Evolutionary conservation across 2,329 filamentous ascomycete genomes (phyloP).

Genomic region (Chaetomium sp.): DNA sequence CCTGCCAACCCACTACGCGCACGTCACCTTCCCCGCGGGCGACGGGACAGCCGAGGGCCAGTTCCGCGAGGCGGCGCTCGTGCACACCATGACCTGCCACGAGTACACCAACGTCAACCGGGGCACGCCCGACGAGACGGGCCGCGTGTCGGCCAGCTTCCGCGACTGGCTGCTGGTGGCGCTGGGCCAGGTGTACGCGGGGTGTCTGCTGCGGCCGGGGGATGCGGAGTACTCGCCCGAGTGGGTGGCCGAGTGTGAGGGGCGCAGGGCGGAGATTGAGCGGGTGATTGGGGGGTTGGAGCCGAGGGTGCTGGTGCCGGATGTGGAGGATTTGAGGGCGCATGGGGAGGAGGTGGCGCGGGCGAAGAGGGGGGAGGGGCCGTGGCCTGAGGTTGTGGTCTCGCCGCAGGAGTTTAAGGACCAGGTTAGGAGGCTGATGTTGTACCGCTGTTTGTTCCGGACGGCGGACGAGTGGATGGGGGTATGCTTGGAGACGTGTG

Average conservation of each 20-base stretch:
- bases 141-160: background rate
- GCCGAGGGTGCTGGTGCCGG: slow-evolving; percentile 1
- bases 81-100: slow-evolving; percentile 18
- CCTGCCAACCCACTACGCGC: slow-evolving; percentile 8
- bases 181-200: slow-evolving; percentile 11
- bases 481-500: slow-evolving; percentile 7
- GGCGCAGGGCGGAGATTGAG: background rate
- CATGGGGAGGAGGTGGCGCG: slow-evolving; percentile 1
- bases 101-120: slow-evolving; percentile 12
- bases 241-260: background rate
- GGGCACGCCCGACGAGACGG: background rate
- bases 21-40: background rate
- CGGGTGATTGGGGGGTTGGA: slow-evolving; percentile 1
- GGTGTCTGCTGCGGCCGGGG: background rate
- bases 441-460: slow-evolving; percentile 18
- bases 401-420: slow-evolving; percentile 20
- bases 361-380: slow-evolving; percentile 1
- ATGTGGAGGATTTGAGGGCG: slow-evolving; percentile 14
- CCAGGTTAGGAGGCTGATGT: slow-evolving; percentile 17
- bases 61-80: slow-evolving; percentile 13
- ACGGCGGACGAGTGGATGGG: slow-evolving; percentile 19
- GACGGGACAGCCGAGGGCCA: background rate
- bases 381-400: slow-evolving; percentile 3
- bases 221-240: slow-evolving; percentile 2
- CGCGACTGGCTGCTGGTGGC: slow-evolving; percentile 15